phyloP scores from a whole-genome alignment of 805 yeast species.

The Kuraishia molischiana region DNA sequence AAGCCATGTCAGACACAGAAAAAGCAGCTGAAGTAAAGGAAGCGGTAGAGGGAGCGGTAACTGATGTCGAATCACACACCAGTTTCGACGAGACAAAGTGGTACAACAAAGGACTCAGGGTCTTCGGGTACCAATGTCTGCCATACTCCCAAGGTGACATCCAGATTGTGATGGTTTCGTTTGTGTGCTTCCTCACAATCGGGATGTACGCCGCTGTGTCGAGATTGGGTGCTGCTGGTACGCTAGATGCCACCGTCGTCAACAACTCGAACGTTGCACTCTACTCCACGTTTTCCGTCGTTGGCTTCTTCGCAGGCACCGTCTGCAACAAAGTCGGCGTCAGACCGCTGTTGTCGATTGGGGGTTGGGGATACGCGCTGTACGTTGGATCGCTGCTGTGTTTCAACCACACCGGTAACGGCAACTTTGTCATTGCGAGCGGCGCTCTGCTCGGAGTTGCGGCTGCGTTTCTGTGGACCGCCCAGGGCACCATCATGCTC shows the following conservation, averaged over 20 bases:
- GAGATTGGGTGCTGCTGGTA: conserved; percentile 40
- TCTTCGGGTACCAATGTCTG: conserved; percentile 7
- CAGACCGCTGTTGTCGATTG: conserved; percentile 32
- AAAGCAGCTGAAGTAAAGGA: not conserved
- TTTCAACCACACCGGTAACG: conserved; percentile 31
- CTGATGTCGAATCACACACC: conserved; percentile 1
- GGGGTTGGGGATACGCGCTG: conserved; percentile 45
- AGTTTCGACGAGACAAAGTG: conserved; percentile 14
- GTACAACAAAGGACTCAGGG: conserved; percentile 25
- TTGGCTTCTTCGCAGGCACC: conserved; percentile 50
- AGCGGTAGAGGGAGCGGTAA: not conserved
- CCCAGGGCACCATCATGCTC: conserved; percentile 46
- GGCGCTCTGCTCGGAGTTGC: conserved; percentile 47
- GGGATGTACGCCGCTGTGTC: conserved; percentile 27
- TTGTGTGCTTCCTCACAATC: conserved; percentile 38
- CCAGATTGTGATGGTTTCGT: conserved; percentile 35
- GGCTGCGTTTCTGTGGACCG: conserved; percentile 46
- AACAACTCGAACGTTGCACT: conserved; percentile 43
- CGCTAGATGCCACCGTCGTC: conserved; percentile 25
- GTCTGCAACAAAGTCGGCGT: conserved; percentile 41
- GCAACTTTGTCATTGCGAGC: conserved; percentile 40
- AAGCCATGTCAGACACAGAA: no score
- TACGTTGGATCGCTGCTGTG: conserved; percentile 40
- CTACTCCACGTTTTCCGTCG: conserved; percentile 43
- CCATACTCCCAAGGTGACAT: conserved; percentile 31